Percentiles rank a stretch among this genome's conserved stretches.
Evolutionary conservation across 495 filamentous ascomycete genomes (phyloP).

Genomic region (Usnea hakonensis): DNA sequence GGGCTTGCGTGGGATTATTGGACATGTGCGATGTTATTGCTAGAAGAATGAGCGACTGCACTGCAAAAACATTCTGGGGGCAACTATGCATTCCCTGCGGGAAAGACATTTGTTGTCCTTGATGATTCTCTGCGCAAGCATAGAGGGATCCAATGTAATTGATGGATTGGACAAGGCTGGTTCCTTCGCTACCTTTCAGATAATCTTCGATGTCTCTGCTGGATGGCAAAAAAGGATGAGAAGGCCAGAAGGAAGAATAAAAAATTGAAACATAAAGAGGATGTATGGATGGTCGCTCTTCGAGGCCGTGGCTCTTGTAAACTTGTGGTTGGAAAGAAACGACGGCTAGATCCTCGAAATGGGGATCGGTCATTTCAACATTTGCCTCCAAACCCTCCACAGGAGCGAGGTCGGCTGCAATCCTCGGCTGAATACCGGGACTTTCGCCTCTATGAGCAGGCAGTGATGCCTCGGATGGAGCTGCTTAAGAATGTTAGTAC

Average conservation of each 20-base stretch:
- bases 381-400: too few species aligned
- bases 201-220: neutral
- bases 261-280: neutral
- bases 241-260: neutral
- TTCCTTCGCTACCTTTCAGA: neutral
- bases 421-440: too few species aligned
- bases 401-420: too few species aligned
- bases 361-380: too few species aligned
- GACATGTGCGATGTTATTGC: constrained; percentile 71
- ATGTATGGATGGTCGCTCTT: neutral
- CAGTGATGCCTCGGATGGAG: neutral
- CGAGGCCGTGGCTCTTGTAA: neutral
- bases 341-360: neutral
- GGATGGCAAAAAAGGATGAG: neutral
- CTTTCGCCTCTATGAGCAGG: too few species aligned
- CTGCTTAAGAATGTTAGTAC: neutral
- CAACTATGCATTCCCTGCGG: neutral
- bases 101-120: neutral
- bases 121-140: neutral
- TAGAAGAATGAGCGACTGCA: constrained; percentile 71
- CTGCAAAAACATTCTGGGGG: constrained; percentile 43
- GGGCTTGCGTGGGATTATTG: constrained; percentile 58
- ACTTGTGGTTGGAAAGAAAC: neutral
- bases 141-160: neutral
- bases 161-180: neutral